Evolutionary conservation across 306 rosid genomes (phyloP).

Genomic region (Lathyrus oleraceus): DNA sequence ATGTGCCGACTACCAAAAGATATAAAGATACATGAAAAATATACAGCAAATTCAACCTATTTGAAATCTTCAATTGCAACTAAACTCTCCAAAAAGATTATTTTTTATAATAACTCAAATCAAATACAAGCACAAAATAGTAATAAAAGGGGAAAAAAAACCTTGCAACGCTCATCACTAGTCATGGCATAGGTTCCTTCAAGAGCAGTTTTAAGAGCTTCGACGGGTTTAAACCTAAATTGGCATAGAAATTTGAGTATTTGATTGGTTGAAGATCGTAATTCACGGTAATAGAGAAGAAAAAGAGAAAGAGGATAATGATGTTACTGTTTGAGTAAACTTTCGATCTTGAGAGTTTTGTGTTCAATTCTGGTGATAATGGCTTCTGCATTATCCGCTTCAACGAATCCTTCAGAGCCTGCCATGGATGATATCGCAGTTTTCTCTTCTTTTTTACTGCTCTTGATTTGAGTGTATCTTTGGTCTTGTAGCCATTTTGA

Average conservation of each 20-base stretch:
- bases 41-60: conserved; percentile 1
- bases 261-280: neutral
- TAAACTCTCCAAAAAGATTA: neutral
- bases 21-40: conserved; percentile 8
- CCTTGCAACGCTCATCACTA: conserved; percentile 96
- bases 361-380: conserved; percentile 91
- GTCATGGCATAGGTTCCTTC: conserved; percentile 92
- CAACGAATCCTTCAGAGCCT: conserved; percentile 57
- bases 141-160: conserved; percentile 16
- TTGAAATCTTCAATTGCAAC: conserved; percentile 23
- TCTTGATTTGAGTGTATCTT: no score
- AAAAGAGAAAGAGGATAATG: neutral
- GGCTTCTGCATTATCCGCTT: conserved; percentile 92
- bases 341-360: conserved; percentile 92
- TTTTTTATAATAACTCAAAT: conserved; percentile 4
- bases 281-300: neutral
- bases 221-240: conserved; percentile 73
- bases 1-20: conserved; percentile 70
- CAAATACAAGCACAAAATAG: neutral
- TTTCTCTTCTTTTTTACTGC: no score
- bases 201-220: conserved; percentile 95
- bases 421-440: conserved; percentile 45
- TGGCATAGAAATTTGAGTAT: conserved; percentile 1
- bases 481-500: no score
- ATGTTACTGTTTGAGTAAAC: conserved; percentile 80